Evolutionary conservation across 2,329 filamentous ascomycete genomes (phyloP).

Genomic region (Talaromyces funiculosus): DNA sequence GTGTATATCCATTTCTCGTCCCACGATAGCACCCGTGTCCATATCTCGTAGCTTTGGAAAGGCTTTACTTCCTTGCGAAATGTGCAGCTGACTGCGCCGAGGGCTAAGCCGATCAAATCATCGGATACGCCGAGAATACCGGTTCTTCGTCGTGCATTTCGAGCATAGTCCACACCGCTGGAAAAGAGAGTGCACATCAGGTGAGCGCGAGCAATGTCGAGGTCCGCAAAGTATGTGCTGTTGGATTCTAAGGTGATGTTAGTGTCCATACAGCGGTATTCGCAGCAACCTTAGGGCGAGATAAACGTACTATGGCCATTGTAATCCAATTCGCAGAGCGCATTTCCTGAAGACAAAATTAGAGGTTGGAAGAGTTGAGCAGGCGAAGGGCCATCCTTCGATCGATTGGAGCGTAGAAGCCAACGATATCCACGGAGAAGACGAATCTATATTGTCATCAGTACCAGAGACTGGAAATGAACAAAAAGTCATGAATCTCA

Average conservation of each 20-base stretch:
- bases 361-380: constrained; percentile 15
- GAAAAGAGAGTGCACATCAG: constrained; percentile 33
- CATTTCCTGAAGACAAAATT: constrained; percentile 15
- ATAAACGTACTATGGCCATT: constrained; percentile 16
- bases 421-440: constrained; percentile 15
- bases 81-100: constrained; percentile 19
- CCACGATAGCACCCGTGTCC: constrained; percentile 24
- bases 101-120: constrained; percentile 16
- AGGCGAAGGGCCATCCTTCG: constrained; percentile 11
- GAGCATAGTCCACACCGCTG: constrained; percentile 15
- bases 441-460: constrained; percentile 10
- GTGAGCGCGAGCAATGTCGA: constrained; percentile 49
- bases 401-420: constrained; percentile 14
- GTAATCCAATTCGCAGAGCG: constrained; percentile 16
- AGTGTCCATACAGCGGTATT: not conserved
- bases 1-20: constrained; percentile 30
- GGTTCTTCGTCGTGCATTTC: constrained; percentile 12
- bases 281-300: not conserved
- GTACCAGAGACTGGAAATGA: not conserved
- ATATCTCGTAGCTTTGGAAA: constrained; percentile 22
- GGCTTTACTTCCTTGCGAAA: constrained; percentile 22
- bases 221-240: constrained; percentile 52
- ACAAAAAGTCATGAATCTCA: not conserved
- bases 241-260: constrained; percentile 39
- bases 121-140: constrained; percentile 14